These are phyloP conservation scores for Pseudogymnoascus sp. DNA, from an alignment of 2,329 filamentous ascomycete genomes.

Conservation along the genomic window DNA sequence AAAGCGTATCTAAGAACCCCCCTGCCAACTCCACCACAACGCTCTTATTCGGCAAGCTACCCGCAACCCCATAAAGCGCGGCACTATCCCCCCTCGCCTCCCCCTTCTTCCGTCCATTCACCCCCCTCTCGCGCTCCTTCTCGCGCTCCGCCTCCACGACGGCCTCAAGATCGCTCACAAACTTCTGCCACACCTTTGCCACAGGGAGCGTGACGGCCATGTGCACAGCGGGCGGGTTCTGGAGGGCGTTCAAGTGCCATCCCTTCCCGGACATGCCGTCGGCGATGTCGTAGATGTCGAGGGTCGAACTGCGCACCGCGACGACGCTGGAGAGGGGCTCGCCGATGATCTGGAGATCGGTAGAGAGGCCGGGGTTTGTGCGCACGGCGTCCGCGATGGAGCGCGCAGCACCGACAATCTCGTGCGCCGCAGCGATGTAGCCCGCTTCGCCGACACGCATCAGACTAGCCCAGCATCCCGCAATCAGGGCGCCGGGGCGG, in stretches of 20 bases:
- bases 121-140: slow-evolving; percentile 65
- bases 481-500: slow-evolving; percentile 86
- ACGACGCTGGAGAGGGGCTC: slow-evolving; percentile 84
- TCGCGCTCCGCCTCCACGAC: slow-evolving; percentile 67
- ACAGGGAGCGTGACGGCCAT: slow-evolving; percentile 88
- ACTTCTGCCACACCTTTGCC: slow-evolving; percentile 67
- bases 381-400: slow-evolving; percentile 70
- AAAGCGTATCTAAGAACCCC: slow-evolving; percentile 86
- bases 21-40: slow-evolving; percentile 84
- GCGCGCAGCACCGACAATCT: slow-evolving; percentile 82
- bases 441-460: slow-evolving; percentile 82
- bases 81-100: slow-evolving; percentile 71
- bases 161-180: slow-evolving; percentile 64
- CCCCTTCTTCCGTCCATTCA: slow-evolving; percentile 57
- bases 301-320: slow-evolving; percentile 72
- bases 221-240: slow-evolving; percentile 86
- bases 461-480: slow-evolving; percentile 88
- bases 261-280: slow-evolving; percentile 77
- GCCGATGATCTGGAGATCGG: slow-evolving; percentile 73
- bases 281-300: slow-evolving; percentile 90
- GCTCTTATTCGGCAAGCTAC: slow-evolving; percentile 89
- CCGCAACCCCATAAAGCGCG: slow-evolving; percentile 89
- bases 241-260: slow-evolving; percentile 94
- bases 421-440: slow-evolving; percentile 77
- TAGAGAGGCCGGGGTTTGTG: slow-evolving; percentile 56